Base-by-base conservation (phyloP, 257 asterid genomes). In the Solanum chmielewskii region DNA sequence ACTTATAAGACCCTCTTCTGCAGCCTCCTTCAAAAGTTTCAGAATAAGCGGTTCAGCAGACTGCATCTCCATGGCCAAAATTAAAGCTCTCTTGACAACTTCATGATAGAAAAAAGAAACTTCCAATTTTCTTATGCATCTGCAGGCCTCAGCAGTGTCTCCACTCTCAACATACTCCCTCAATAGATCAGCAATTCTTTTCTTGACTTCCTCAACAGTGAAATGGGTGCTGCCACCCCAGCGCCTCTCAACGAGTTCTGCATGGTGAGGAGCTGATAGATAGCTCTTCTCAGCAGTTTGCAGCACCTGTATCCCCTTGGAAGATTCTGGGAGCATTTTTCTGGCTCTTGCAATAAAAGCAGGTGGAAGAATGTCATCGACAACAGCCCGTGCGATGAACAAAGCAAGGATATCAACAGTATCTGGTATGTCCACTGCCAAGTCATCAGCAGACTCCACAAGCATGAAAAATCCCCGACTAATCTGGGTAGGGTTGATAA, bases 141-240 rank as follows among this genome's bases (percentile, higher is more conserved):
- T 91, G 85, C 99, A 93, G 76, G 99, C 99, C 91, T 97, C 99
- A n/a, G 91, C 85, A 74, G 99, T 92, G 89, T 97, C 99, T 76
- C 99, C 99, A 88, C 95, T 94, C 88, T 95, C 98, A 12, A 93
- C 95, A 83, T 93, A 97, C 88, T 97, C 99, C 86, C 91, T 93
- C 87, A 97, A 90, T 78, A 97, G 96, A 14, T 97, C 99, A 78
- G 96, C 86, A 80, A 97, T 97, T 90, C 94, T 95, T 89, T 92
- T 95, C 94, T 96, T 97, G 86, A 96, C 98, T 90, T 94, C 98
- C 87, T 97, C 99, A 20, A 94, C 98, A n/a, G 97, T 92, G 85
- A 93, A 90, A 87, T 95, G 98, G n/a, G 99, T 97, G 85, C 98
- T 97, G 56, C 99, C 99, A 86, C 99, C 99, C 99, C 99, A 97